phyloP scores from a whole-genome alignment of 495 filamentous ascomycete species.

The Viridothelium virens region DNA sequence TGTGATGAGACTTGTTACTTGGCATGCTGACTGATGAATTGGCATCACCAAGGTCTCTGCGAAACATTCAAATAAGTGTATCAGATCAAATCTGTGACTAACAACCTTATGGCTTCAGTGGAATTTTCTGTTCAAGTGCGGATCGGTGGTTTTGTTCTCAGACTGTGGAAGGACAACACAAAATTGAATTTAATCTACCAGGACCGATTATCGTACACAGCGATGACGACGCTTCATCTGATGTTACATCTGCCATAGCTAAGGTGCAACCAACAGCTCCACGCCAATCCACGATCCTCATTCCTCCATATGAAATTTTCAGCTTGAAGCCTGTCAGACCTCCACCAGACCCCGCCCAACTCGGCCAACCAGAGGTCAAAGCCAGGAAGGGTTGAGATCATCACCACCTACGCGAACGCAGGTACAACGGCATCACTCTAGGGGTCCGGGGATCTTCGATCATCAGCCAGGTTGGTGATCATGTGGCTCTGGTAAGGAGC shows the following conservation, averaged over 20 bases:
- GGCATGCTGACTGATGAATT: neutral
- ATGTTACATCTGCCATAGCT: no score
- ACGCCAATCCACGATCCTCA: neutral
- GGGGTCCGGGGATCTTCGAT: conserved; percentile 58
- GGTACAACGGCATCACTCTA: conserved; percentile 62
- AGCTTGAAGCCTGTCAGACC: conserved; percentile 54
- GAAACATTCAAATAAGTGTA: neutral
- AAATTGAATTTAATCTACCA: no score
- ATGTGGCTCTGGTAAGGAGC: conserved; percentile 55
- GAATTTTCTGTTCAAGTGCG: no score
- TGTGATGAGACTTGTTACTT: neutral
- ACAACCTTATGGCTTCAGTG: no score
- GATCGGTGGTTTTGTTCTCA: no score
- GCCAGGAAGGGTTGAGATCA: conserved; percentile 60
- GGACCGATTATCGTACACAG: no score
- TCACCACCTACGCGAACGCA: conserved; percentile 58
- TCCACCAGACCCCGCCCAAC: conserved; percentile 60
- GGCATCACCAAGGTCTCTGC: neutral
- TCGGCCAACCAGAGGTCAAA: conserved; percentile 56
- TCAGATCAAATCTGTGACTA: no score
- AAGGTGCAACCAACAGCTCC: no score
- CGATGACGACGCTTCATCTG: no score
- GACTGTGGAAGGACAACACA: no score
- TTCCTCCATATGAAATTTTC: conserved; percentile 14
- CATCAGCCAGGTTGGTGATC: conserved; percentile 70